phyloP scores from a whole-genome alignment of 768 basidiomycete species.

The Psilocybe tampanensis region DNA sequence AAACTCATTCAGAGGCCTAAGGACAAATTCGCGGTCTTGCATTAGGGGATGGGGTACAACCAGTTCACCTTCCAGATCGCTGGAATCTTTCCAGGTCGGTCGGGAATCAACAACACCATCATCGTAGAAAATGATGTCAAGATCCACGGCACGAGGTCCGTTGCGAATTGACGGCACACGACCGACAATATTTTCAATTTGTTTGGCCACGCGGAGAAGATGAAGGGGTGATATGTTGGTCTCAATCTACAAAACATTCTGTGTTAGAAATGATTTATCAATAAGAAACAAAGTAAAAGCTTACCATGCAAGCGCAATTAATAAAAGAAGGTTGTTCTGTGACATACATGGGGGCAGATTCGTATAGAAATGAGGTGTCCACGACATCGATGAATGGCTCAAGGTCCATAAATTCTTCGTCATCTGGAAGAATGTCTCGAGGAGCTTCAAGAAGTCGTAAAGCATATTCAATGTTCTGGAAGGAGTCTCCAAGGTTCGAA shows the following conservation, averaged over 20 bases:
- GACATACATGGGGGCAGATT: constrained; percentile 96
- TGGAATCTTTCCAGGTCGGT: constrained; percentile 35
- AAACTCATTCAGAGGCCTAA: constrained; percentile 87
- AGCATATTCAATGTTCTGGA: constrained; percentile 79
- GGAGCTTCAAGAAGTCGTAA: constrained; percentile 69
- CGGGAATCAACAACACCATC: constrained; percentile 60
- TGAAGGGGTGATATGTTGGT: constrained; percentile 64
- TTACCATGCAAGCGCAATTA: constrained; percentile 89
- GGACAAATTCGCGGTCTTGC: constrained; percentile 87
- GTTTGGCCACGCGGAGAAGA: constrained; percentile 69
- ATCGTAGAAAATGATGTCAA: constrained; percentile 86
- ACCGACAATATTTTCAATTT: constrained; percentile 74
- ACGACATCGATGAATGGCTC: constrained; percentile 45
- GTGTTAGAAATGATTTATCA: not conserved
- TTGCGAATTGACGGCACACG: constrained; percentile 77
- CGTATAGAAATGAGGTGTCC: constrained; percentile 89
- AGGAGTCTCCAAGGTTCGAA: constrained; percentile 88
- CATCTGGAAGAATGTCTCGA: constrained; percentile 24
- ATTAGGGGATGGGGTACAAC: constrained; percentile 85
- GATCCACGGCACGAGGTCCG: constrained; percentile 88
- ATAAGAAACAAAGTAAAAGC: constrained; percentile 30
- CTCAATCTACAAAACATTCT: constrained; percentile 56
- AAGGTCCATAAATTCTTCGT: not conserved
- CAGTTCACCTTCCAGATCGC: constrained; percentile 67
- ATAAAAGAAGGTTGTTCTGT: constrained; percentile 86